phyloP scores from a whole-genome alignment of 352 stramenopile genomes.

The Saprolegnia parasitica region DNA sequence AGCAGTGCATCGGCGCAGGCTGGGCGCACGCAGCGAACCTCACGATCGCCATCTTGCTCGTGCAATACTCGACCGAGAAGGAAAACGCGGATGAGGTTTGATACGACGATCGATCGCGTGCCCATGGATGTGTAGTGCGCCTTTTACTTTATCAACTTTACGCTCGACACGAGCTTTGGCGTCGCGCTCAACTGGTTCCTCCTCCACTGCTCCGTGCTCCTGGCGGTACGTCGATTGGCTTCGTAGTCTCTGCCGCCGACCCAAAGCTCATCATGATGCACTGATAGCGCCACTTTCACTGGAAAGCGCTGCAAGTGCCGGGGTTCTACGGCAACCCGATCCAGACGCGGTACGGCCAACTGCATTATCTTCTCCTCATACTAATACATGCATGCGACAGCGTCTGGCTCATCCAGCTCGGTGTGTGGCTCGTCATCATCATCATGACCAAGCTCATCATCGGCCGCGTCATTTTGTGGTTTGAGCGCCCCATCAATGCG shows the following conservation, averaged over 20 bases:
- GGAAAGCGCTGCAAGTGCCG: constrained; percentile 55
- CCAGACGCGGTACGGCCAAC: constrained; percentile 35
- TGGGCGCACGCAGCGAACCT: constrained; percentile 82
- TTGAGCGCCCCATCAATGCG: constrained; percentile 55
- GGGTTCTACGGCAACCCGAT: constrained; percentile 76
- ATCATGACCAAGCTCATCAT: constrained; percentile 77
- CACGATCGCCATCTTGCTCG: constrained; percentile 82
- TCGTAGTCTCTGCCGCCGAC: background rate
- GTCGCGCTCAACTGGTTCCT: constrained; percentile 28
- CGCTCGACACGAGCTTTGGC: constrained; percentile 28
- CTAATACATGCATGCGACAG: constrained; percentile 27
- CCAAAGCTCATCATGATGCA: background rate
- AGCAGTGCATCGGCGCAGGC: constrained; percentile 80
- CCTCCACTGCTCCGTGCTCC: constrained; percentile 15
- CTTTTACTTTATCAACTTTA: constrained; percentile 32
- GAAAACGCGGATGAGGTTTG: constrained; percentile 52
- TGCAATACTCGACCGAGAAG: constrained; percentile 48
- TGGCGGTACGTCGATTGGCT: constrained; percentile 17
- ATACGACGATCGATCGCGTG: background rate
- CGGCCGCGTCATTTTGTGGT: constrained; percentile 60
- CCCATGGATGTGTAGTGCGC: constrained; percentile 4
- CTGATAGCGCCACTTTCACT: constrained; percentile 38
- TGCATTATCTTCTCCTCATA: background rate
- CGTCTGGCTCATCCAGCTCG: constrained; percentile 68
- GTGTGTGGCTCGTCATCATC: constrained; percentile 76